A percentile compares a stretch with the other conserved stretches of the same genome.
These are phyloP conservation scores for Macrolepiota albuminosa DNA, from an alignment of 768 basidiomycete genomes.

Conservation along the genomic window DNA sequence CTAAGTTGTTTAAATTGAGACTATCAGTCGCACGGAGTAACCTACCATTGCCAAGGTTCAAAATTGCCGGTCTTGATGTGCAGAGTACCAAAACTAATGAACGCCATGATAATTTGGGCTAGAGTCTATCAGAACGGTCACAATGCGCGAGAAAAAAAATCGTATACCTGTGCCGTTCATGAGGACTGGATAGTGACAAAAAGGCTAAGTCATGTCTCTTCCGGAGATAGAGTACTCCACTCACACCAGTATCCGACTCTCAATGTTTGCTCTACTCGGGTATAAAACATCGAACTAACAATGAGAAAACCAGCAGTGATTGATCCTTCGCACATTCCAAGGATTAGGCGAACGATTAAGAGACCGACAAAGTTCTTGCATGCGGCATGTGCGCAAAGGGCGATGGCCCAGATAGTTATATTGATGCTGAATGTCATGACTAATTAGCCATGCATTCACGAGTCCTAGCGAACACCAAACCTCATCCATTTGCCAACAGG, in stretches of 20 bases:
- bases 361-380: conserved; percentile 67
- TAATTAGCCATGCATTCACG: neutral
- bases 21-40: neutral
- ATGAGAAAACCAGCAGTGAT: conserved; percentile 78
- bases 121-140: neutral
- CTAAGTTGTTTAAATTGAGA: conserved; percentile 18
- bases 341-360: conserved; percentile 55
- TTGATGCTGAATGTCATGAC: conserved; percentile 41
- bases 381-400: conserved; percentile 59
- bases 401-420: conserved; percentile 61
- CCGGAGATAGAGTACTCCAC: conserved; percentile 18
- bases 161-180: conserved; percentile 68
- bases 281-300: conserved; percentile 76
- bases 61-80: conserved; percentile 55
- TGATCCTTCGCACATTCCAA: conserved; percentile 69
- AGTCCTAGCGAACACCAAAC: conserved; percentile 24
- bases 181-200: conserved; percentile 37
- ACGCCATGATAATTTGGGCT: conserved; percentile 71
- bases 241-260: conserved; percentile 76
- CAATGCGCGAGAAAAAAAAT: neutral
- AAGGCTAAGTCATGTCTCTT: neutral
- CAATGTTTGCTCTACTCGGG: conserved; percentile 61
- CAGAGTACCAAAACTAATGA: conserved; percentile 60
- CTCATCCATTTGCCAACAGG: conserved; percentile 83
- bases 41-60: conserved; percentile 71